Base-by-base conservation (phyloP, 805 yeast species). In the Kregervanrija pseudodelftensis region DNA sequence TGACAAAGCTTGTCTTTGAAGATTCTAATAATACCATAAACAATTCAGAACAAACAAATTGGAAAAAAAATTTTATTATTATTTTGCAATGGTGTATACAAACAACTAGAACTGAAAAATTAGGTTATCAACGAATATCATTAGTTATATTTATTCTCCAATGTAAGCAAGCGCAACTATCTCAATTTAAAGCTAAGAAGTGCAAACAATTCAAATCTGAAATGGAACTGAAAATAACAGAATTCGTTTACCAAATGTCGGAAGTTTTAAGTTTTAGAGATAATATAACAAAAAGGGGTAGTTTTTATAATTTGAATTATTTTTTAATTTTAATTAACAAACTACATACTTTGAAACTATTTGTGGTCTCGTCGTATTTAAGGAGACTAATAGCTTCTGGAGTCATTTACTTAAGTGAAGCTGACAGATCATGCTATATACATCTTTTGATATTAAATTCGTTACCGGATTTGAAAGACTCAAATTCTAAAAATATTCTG, bases 361-460 rank as follows among this genome's bases (percentile, higher is more conserved):
- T 84, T 17, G 63, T 76, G 2, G 68, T 80, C 12, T 78, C 84
- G 1, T 73, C 84, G 1, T 91, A 91, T 56, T 69, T 90, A 46
- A 69, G 97, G 55, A 78, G 81, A 52, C 66, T 90, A 33, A 89
- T 91, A 38, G 87, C 96, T 9, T 80, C 93, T 1, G 99, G 97
- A 4, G 70, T 88, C 1, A 76, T 90, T 39, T 87, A 85, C 61
- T 61, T 79, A 11, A 65, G 70, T 3, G 71, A 76, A 8, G 75
- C 77, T 14, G 69, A 69, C 8, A 60, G 65, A 28, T 82, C 81
- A 41, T 70, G 69, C 56, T 63, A 56, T 47, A 72, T 72, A 37
- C 95, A 76, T 57, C 66, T 82, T 16, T 53, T 68, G 10, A 69
- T 85, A 8, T 64, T 85, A 44, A 73, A 75, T 48, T 79, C 81